Base-by-base conservation (phyloP, 768 basidiomycete species). In the Termitomyces sp. region DNA sequence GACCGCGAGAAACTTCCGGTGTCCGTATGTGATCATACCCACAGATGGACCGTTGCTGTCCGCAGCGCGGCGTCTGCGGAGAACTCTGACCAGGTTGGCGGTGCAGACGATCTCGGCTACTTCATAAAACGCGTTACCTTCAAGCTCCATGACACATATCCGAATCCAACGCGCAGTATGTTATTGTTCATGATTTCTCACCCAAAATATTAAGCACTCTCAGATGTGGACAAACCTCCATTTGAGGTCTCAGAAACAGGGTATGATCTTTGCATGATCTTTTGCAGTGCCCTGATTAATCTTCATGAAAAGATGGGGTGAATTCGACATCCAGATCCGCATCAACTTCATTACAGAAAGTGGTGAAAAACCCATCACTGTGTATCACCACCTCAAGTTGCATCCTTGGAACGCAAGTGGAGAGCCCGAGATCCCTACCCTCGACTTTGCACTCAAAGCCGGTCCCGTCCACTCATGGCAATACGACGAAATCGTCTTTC, bases 181-280 rank as follows among this genome's bases (percentile, higher is more conserved):
- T 79, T 4, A 51, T 22, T 22, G n/a, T 42, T 40, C 50, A 20
- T 43, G 36, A 49, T 39, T 46, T 39, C 37, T 26, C 12, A 51
- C 60, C n/a, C n/a, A n/a, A 8, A 63, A 39, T 58, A 44, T 46
- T 40, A 18, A 46, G 18, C 20, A 18, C 16, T 58, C 18, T 26
- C 62, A 98, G 96, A 88, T 64, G 70, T 97, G 30, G 97, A 99
- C 68, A 93, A 90, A 68, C 84, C 93, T 4, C 97, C 97, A 0
- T 99, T 95, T 67, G 92, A 94, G 64, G 87, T 98, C 16, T 88
- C 95, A 10, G 97, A 98, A 72, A 98, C 97, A 16, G 97, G 97
- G 91, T 87, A 63, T 20, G 81, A 69, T 50, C 16, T 42, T 8
- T 14, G 43, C 9, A 10, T 34, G n/a, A 48, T 24, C 34, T 3